Conservation (phyloP, 805 yeast species). For the Candida oleophila region DNA sequence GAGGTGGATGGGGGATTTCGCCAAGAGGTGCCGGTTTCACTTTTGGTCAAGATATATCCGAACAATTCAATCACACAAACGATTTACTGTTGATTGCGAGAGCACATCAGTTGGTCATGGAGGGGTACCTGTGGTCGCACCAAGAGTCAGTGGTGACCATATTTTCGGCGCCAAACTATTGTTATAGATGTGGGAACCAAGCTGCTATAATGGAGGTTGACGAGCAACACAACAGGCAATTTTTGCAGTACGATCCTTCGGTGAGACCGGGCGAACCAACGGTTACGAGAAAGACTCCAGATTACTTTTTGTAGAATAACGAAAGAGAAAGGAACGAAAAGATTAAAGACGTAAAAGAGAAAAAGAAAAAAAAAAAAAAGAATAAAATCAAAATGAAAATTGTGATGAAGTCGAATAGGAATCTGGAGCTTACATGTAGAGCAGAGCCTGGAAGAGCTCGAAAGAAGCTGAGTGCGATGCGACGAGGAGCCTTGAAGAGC, state of each 20-base stretch:
- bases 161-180: conserved; percentile 93
- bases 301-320: conserved; percentile 71
- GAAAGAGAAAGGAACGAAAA: not conserved
- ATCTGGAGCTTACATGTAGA: not conserved
- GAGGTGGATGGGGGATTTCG: conserved; percentile 97
- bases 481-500: not conserved
- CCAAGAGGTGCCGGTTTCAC: conserved; percentile 99
- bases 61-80: conserved; percentile 90
- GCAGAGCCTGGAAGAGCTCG: not conserved
- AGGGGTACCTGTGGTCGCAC: conserved; percentile 93
- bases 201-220: conserved; percentile 98
- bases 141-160: conserved; percentile 93
- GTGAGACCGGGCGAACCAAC: conserved; percentile 98
- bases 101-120: conserved; percentile 98
- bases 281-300: conserved; percentile 95
- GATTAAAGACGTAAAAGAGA: not conserved
- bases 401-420: not conserved
- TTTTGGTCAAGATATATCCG: conserved; percentile 93
- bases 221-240: conserved; percentile 87
- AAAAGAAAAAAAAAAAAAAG: not conserved
- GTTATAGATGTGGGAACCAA: conserved; percentile 97
- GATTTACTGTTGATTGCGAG: conserved; percentile 83
- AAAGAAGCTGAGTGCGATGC: not conserved
- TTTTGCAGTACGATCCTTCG: conserved; percentile 93
- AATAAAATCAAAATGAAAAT: not conserved